Base-by-base conservation (phyloP, 139 green algal genomes). In the Diplosphaera chodatii region DNA sequence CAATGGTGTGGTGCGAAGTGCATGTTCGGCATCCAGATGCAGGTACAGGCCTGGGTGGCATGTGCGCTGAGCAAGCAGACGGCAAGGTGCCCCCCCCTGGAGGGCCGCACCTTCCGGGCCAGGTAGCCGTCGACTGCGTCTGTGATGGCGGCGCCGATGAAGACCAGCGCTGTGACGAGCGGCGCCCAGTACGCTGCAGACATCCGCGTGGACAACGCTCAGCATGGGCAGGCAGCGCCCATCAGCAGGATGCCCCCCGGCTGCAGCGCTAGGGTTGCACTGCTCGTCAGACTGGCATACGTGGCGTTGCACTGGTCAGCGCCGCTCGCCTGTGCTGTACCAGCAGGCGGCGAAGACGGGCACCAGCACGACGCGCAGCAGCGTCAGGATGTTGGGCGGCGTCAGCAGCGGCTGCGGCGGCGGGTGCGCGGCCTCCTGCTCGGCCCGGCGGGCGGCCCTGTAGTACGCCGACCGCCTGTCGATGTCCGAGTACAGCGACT, bases 81-180 rank as follows among this genome's bases (percentile, higher is more conserved):
- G n/a, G n/a, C n/a, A n/a, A n/a, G n/a, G n/a, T n/a, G n/a, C n/a
- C n/a, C n/a, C n/a, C n/a, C n/a, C n/a, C n/a, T n/a, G n/a, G n/a
- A n/a, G n/a, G n/a, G n/a, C n/a, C n/a, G 81, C 83, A 95, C 80
- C 71, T 91, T 94, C 0, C 95, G 74, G 13, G 95, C 95, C 5
- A 99, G 79, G 77, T 94, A 98, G 4, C 95, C 95, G 76, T 99
- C 95, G 21, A 97, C 81, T 86, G 88, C 98, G 77, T 99, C 95
- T 13, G 95, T 99, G 20, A 97, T 18, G 1, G 89, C 78, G 0
- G 94, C 93, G 0, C 75, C 70, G 0, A 97, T 74, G 72, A 98
- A 99, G 23, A 98, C 75, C 0, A 69, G 65, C 4, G 88, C 74
- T 4, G 70, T 79, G 22, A 70, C 56, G 6, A 77, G 41, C 5